Conservation (phyloP, 257 asterid species). For the Plectranthus barbatus region DNA sequence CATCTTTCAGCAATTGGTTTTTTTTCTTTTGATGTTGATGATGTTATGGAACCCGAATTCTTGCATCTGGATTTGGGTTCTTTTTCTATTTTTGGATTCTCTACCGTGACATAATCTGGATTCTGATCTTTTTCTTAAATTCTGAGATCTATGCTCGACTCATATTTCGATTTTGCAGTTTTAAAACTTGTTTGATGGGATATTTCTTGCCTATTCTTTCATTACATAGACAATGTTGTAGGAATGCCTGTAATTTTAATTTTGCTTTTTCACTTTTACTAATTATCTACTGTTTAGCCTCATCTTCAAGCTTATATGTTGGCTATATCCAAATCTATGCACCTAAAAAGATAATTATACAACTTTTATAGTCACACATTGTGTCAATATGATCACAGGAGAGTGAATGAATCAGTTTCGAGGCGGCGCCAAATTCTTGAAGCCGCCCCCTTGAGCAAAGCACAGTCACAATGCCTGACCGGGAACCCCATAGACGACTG, state of each 20-base stretch:
- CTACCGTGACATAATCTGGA: background rate
- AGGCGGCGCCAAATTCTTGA: conserved; percentile 39
- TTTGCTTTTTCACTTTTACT: background rate
- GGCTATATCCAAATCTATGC: background rate
- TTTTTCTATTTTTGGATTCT: background rate
- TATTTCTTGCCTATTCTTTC: background rate
- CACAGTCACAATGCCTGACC: conserved; percentile 60
- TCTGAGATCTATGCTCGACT: conserved; percentile 28
- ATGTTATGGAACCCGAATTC: background rate
- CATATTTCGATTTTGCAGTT: background rate
- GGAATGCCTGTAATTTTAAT: background rate
- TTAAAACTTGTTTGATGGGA: conserved; percentile 1
- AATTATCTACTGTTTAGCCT: background rate
- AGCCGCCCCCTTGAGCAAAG: conserved; percentile 17
- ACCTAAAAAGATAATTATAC: background rate
- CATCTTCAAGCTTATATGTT: background rate
- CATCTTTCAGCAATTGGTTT: conserved; percentile 14
- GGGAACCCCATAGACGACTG: conserved; percentile 97
- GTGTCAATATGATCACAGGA: conserved; percentile 30
- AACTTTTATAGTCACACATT: background rate
- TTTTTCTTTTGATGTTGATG: background rate
- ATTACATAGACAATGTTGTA: background rate
- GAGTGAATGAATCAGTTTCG: conserved; percentile 51
- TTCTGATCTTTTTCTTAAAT: conserved; percentile 11
- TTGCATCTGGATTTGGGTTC: conserved; percentile 17